phyloP scores from a whole-genome alignment of 495 filamentous ascomycete genomes.

The Annulohypoxylon maeteangense region DNA sequence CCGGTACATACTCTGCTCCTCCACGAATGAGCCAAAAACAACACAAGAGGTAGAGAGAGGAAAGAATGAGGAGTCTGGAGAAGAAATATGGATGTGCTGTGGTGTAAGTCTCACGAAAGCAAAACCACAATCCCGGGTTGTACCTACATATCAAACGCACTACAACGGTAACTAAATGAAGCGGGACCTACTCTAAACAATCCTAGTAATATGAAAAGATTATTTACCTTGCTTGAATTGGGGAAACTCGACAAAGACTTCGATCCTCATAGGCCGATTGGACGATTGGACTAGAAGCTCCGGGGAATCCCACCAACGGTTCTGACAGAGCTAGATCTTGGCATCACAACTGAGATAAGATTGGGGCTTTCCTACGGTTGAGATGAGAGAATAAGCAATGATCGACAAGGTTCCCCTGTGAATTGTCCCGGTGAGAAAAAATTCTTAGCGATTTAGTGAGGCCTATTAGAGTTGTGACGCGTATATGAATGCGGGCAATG shows the following conservation, averaged over 20 bases:
- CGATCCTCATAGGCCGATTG: slow-evolving; percentile 36
- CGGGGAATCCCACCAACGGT: slow-evolving; percentile 32
- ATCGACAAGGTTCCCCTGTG: slow-evolving; percentile 35
- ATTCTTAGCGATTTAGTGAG: not conserved
- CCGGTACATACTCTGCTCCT: slow-evolving; percentile 12
- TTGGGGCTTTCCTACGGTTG: slow-evolving; percentile 11
- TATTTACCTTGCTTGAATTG: slow-evolving; percentile 43
- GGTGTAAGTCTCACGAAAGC: slow-evolving; percentile 29
- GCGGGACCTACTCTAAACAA: slow-evolving; percentile 25
- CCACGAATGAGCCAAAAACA: slow-evolving; percentile 13
- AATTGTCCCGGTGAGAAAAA: slow-evolving; percentile 9
- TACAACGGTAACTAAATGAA: slow-evolving; percentile 37
- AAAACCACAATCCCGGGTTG: slow-evolving; percentile 26
- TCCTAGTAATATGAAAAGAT: slow-evolving; percentile 30
- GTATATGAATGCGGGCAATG: slow-evolving; percentile 17
- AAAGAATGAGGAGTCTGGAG: slow-evolving; percentile 32
- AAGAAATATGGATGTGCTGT: slow-evolving; percentile 34
- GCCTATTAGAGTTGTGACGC: slow-evolving; percentile 12
- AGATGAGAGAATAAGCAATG: slow-evolving; percentile 24
- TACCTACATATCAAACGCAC: slow-evolving; percentile 46
- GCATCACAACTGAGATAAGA: slow-evolving; percentile 32
- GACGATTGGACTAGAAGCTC: slow-evolving; percentile 35
- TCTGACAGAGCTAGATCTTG: slow-evolving; percentile 27
- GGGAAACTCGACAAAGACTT: slow-evolving; percentile 22
- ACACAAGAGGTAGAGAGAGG: slow-evolving; percentile 14